Conservation (phyloP, 306 rosid genomes). For the Castanopsis chinensis region DNA sequence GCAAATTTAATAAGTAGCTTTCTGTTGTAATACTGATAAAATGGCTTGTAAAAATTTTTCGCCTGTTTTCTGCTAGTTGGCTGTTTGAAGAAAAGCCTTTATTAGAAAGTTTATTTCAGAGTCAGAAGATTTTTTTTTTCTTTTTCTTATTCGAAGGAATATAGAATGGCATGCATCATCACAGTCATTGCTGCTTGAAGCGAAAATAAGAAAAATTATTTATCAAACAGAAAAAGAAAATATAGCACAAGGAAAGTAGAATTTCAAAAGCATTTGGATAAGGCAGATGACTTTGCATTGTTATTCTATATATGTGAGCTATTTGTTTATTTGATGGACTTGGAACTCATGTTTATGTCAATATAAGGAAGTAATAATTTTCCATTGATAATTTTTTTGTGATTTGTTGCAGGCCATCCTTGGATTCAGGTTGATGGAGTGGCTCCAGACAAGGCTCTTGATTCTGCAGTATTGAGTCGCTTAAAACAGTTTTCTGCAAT, state of each 20-base stretch:
- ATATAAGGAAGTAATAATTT: neutral
- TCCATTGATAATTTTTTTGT: conserved; percentile 11
- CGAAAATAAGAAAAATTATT: neutral
- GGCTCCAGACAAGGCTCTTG: conserved; percentile 89
- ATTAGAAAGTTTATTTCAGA: neutral
- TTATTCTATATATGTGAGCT: neutral
- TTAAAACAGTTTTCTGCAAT: conserved; percentile 81
- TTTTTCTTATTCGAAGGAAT: neutral
- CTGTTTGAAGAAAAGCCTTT: neutral
- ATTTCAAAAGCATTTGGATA: neutral
- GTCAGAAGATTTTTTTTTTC: neutral
- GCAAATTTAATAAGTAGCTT: neutral
- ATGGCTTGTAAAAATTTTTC: neutral
- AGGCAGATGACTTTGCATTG: neutral
- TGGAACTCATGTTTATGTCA: neutral
- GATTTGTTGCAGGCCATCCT: conserved; percentile 71
- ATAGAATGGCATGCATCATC: neutral
- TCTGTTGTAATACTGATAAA: neutral
- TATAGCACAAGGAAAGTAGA: neutral
- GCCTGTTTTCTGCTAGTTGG: neutral
- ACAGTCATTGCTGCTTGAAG: neutral
- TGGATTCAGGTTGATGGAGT: conserved; percentile 85
- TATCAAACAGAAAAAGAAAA: neutral
- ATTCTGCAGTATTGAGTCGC: conserved; percentile 83
- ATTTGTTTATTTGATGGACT: neutral